phyloP scores from a whole-genome alignment of 208 protist genomes.

The Dictyostelium gargantuum region DNA sequence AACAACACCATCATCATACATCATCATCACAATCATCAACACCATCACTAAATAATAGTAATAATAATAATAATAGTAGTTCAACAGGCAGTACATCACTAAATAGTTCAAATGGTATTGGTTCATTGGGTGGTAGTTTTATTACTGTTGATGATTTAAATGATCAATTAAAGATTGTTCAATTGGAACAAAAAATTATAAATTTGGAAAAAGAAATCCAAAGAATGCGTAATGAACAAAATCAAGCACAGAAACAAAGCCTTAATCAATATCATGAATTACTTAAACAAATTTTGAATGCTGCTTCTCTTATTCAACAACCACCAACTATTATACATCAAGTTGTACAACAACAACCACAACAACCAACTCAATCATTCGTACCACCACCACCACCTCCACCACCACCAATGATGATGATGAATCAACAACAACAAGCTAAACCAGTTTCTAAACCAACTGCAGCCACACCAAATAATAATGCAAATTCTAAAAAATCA shows the following conservation, averaged over 20 bases:
- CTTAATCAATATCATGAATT: slow-evolving; percentile 48
- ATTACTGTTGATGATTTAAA: background rate
- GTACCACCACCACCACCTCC: slow-evolving; percentile 43
- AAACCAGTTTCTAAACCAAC: background rate
- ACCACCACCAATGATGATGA: background rate
- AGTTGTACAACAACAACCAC: background rate
- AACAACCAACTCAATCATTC: background rate
- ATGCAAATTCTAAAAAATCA: background rate
- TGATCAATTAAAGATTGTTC: background rate
- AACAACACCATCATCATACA: background rate
- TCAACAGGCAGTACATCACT: background rate
- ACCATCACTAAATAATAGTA: background rate
- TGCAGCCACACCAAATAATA: background rate
- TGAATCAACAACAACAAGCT: no score
- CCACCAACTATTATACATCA: background rate
- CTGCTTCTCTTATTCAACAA: background rate
- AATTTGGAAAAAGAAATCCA: slow-evolving; percentile 24
- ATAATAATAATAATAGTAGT: background rate
- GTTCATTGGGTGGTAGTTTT: background rate
- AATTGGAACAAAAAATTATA: background rate
- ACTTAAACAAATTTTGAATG: slow-evolving; percentile 49
- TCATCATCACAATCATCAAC: background rate
- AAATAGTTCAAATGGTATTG: no score
- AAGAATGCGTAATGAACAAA: slow-evolving; percentile 25
- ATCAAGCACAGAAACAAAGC: slow-evolving; percentile 2